These are phyloP conservation scores for Daldinia grandis DNA, from an alignment of 495 filamentous ascomycete species.

Conservation along the genomic window DNA sequence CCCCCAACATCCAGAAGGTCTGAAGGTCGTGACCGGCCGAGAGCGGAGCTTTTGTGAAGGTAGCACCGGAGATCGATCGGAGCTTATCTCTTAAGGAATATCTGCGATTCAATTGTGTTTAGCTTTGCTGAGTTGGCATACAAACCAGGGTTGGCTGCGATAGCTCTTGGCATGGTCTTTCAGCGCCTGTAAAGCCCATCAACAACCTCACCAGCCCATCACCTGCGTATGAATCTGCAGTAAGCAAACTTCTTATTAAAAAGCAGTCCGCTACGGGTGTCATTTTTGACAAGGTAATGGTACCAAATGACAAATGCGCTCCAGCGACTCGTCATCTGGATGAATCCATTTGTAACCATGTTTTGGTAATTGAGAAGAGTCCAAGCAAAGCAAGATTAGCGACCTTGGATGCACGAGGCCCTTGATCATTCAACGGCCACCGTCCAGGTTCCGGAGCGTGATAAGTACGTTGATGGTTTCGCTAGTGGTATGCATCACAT, in stretches of 20 bases:
- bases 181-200: slow-evolving; percentile 25
- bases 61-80: slow-evolving; percentile 40
- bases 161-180: slow-evolving; percentile 30
- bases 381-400: background rate
- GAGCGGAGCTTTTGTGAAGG: slow-evolving; percentile 36
- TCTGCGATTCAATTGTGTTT: slow-evolving; percentile 11
- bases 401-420: slow-evolving; percentile 9
- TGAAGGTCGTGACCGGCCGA: slow-evolving; percentile 32
- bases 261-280: slow-evolving; percentile 3
- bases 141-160: slow-evolving; percentile 27
- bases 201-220: slow-evolving; percentile 28
- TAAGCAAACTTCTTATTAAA: slow-evolving; percentile 10
- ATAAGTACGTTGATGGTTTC: background rate
- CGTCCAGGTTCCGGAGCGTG: background rate
- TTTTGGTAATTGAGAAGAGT: slow-evolving; percentile 12
- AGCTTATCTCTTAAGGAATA: slow-evolving; percentile 30
- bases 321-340: slow-evolving; percentile 21
- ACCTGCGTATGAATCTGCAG: slow-evolving; percentile 7
- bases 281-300: slow-evolving; percentile 15
- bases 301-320: slow-evolving; percentile 17
- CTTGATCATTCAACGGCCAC: background rate
- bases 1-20: slow-evolving; percentile 18
- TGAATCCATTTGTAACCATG: slow-evolving; percentile 19
- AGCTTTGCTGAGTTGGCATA: slow-evolving; percentile 40
- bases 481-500: slow-evolving; percentile 19